Base-by-base conservation (phyloP, 2,329 filamentous ascomycete genomes). In the Penicillium crustosum region DNA sequence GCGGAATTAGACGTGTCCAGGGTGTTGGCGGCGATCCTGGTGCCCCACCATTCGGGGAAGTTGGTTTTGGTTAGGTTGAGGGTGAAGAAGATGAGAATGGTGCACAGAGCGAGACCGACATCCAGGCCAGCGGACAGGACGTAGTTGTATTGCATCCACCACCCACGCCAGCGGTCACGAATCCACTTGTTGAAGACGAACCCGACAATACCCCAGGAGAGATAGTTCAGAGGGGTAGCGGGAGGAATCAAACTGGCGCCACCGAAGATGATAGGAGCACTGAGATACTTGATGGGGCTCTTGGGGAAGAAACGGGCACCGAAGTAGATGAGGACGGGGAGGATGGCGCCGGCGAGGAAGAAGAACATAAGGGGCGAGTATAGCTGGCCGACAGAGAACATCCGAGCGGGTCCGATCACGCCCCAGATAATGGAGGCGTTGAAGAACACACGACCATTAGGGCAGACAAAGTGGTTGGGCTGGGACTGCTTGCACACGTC, bases 101-200 rank as follows among this genome's bases (percentile, higher is more conserved):
- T 87, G 35, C 82, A 83, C 21, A 90, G 71, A 13, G 87, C 84
- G 6, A 90, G 79, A 6, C 88, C 88, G 49, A 83, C 83, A 71
- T 91, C 89, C 38, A 91, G 77, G 1, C 86, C 89, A 0, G 88
- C 88, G 21, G 87, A 89, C 0, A 87, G 85, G 68, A 90, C 81
- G 71, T 91, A 91, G 77, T 91, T 91, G 77, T 90, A 91, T 72
- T 87, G 85, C 72, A 88, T 78, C 89, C 89, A 91, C 89, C 88
- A 91, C 35, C 86, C 88, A 4, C 81, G 83, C 74, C 82, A 88
- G 61, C 83, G 81, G 57, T 86, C 81, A 69, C 84, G 83, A 69
- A 91, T 83, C 65, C 80, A 85, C 66, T 82, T 87, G 74, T 90
- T 89, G 77, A 91, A 91, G 36, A 87, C 62, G 48, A 83, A 81